phyloP scores from a whole-genome alignment of 139 green algal genomes.

The Micractinium conductrix region DNA sequence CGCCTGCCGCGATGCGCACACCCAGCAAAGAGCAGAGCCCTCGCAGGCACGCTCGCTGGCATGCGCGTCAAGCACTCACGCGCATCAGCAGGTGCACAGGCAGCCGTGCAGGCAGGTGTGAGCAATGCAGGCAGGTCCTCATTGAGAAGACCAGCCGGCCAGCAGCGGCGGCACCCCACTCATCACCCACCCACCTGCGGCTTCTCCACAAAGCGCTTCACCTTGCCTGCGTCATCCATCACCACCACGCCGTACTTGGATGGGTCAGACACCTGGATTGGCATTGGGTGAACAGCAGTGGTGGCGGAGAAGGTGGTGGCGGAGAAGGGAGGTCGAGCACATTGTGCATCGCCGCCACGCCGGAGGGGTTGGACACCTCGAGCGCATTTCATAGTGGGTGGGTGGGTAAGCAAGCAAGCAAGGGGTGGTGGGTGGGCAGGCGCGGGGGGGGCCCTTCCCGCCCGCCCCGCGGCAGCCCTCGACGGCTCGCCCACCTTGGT shows the following conservation, averaged over 20 bases:
- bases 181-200: conserved; percentile 82
- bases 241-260: conserved; percentile 99
- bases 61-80: too few species aligned
- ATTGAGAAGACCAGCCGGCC: too few species aligned
- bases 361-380: not conserved
- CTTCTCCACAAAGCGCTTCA: conserved; percentile 97
- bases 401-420: not conserved
- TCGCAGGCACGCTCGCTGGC: too few species aligned
- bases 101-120: too few species aligned
- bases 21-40: too few species aligned
- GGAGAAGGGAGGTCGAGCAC: not conserved
- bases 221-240: conserved; percentile 78
- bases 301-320: not conserved
- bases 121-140: too few species aligned
- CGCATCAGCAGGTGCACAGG: too few species aligned
- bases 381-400: not conserved
- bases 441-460: too few species aligned
- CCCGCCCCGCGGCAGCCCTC: too few species aligned
- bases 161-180: too few species aligned
- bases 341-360: too few species aligned
- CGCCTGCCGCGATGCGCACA: too few species aligned
- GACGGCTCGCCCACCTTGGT: conserved; percentile 76
- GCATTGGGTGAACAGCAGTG: not conserved
- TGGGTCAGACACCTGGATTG: conserved; percentile 86
- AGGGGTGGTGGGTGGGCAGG: not conserved